Percentiles rank a stretch among this genome's conserved stretches.
Evolutionary conservation across 257 asterid species (phyloP).

Genomic region (Nicotiana knightiana): DNA sequence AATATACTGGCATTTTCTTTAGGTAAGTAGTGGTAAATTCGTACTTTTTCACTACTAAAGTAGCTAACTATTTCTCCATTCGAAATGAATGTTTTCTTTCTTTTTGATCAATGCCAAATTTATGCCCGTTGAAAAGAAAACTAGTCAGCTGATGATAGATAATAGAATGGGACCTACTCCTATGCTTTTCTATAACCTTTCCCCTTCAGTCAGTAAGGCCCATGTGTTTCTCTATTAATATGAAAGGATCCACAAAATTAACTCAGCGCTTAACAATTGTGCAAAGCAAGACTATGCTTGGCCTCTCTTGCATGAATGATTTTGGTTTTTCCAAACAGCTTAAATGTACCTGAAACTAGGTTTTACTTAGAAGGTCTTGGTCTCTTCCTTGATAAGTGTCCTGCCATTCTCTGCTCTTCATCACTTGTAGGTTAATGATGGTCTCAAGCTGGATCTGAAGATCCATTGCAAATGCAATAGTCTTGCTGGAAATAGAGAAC

Average conservation of each 20-base stretch:
- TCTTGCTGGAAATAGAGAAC: neutral
- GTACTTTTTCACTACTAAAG: neutral
- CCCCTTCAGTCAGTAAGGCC: neutral
- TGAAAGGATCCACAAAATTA: neutral
- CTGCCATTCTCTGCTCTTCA: neutral
- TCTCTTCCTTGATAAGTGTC: neutral
- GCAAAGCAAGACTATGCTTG: neutral
- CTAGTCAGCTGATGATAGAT: neutral
- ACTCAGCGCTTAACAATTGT: neutral
- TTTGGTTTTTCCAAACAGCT: neutral
- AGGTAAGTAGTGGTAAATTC: conserved; percentile 37
- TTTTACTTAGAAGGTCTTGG: neutral
- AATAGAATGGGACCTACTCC: neutral
- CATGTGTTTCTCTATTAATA: neutral
- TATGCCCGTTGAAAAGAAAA: neutral
- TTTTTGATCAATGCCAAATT: neutral
- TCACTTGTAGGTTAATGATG: neutral
- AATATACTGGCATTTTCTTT: conserved; percentile 82
- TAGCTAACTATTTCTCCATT: neutral
- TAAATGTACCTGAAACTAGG: neutral
- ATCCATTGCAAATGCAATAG: neutral
- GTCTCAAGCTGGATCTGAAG: neutral
- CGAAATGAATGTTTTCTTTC: neutral
- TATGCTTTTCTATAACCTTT: neutral
- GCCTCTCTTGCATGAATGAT: neutral